A percentile compares a stretch with the other conserved stretches of the same genome.
Evolutionary conservation across 768 basidiomycete species (phyloP).

Genomic region (Termitomyces sp.): DNA sequence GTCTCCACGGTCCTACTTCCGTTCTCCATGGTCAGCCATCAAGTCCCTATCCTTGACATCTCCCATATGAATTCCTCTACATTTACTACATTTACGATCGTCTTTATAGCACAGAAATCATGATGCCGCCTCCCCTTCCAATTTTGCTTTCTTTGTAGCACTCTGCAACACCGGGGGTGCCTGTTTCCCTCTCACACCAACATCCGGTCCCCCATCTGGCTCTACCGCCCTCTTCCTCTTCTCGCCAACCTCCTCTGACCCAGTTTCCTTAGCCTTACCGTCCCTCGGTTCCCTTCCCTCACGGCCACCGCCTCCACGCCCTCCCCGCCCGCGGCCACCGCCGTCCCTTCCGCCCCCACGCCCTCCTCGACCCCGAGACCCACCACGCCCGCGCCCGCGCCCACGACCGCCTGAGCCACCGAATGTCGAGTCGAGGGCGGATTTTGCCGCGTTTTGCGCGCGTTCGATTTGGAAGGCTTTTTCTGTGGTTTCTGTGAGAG

Average conservation of each 20-base stretch:
- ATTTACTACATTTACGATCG: neutral
- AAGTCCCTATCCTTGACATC: neutral
- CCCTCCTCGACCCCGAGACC: slow-evolving; percentile 18
- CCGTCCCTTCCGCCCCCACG: slow-evolving; percentile 45
- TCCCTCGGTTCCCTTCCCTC: slow-evolving; percentile 37
- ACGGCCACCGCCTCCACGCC: slow-evolving; percentile 27
- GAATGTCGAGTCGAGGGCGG: slow-evolving; percentile 26
- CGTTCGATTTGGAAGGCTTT: slow-evolving; percentile 71
- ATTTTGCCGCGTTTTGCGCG: slow-evolving; percentile 61
- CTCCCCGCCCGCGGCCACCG: slow-evolving; percentile 37
- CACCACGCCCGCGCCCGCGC: slow-evolving; percentile 23
- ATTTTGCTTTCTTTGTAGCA: slow-evolving; percentile 38
- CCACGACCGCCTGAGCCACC: slow-evolving; percentile 12
- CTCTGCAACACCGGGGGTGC: slow-evolving; percentile 48
- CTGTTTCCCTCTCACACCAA: slow-evolving; percentile 56
- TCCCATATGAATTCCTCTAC: neutral
- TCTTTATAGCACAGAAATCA: slow-evolving; percentile 1
- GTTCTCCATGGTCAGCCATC: too few relatives aligned
- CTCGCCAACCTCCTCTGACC: slow-evolving; percentile 51
- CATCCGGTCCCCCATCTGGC: slow-evolving; percentile 71
- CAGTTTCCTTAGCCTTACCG: slow-evolving; percentile 23
- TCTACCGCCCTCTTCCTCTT: slow-evolving; percentile 76
- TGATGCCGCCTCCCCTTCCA: slow-evolving; percentile 25
- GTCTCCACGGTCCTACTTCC: too few relatives aligned
- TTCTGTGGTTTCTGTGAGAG: slow-evolving; percentile 58